Conservation (phyloP, 192 early-diverging fungal genomes). For the Gaertneriomyces sp. region DNA sequence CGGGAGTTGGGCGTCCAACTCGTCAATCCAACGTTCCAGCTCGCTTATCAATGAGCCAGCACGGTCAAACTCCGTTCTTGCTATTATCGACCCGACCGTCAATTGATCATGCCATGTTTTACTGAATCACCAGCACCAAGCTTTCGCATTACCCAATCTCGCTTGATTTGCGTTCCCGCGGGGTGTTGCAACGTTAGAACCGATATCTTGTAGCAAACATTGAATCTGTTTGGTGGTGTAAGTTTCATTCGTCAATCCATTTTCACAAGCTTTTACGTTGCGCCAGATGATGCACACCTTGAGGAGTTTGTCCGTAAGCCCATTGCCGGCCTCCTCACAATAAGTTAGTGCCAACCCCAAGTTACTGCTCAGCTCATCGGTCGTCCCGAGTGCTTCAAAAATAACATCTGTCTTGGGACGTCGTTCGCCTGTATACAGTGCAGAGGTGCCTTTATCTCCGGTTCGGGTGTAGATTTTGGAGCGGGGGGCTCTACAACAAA, state of each 20-base stretch:
- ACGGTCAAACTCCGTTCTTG: slow-evolving; percentile 71
- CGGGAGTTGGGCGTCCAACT: slow-evolving; percentile 63
- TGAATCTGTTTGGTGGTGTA: slow-evolving; percentile 62
- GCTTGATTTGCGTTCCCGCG: slow-evolving; percentile 52
- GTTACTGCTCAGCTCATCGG: slow-evolving; percentile 77
- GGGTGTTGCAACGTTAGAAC: slow-evolving; percentile 90
- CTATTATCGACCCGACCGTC: slow-evolving; percentile 14
- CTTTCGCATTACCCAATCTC: slow-evolving; percentile 38
- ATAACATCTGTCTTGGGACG: slow-evolving; percentile 81
- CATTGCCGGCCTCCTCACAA: slow-evolving; percentile 51
- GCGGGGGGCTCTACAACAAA: not conserved
- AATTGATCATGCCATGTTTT: too few species aligned
- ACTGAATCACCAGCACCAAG: too few species aligned
- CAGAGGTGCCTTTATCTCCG: slow-evolving; percentile 88
- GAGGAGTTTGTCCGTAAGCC: slow-evolving; percentile 46
- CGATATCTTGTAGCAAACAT: slow-evolving; percentile 84
- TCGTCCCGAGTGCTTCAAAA: slow-evolving; percentile 88
- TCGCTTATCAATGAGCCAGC: slow-evolving; percentile 57
- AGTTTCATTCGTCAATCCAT: not conserved
- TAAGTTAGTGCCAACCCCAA: slow-evolving; percentile 65
- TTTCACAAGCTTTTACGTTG: not conserved
- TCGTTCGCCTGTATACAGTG: slow-evolving; percentile 86
- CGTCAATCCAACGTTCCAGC: slow-evolving; percentile 86
- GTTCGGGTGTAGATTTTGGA: slow-evolving; percentile 88
- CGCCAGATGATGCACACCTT: slow-evolving; percentile 43